Base-by-base conservation (phyloP, 805 yeast species). In the Candida andamanensis region DNA sequence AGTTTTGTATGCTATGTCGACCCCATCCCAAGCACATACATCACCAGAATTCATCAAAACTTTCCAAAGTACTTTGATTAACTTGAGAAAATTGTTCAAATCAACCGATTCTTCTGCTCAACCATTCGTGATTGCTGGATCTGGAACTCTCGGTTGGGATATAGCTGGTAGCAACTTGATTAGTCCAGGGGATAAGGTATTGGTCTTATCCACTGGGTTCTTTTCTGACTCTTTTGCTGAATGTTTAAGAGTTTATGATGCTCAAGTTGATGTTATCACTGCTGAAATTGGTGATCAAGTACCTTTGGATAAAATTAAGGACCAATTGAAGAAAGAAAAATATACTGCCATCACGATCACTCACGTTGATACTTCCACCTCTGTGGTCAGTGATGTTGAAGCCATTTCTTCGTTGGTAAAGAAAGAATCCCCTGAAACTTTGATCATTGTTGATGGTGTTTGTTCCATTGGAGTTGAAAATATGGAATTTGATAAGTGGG, bases 111-210 rank as follows among this genome's bases (percentile, higher is more conserved):
- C 74, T 10, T 33, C 36, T 8, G 74, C 92, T 22, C 95, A 85
- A 63, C 85, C 89, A 6, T 69, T 84, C 39, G 84, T 90, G 11
- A 53, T 90, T 36, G 72, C 92, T 3, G 97, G 97, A 26, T 81
- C 95, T 2, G 97, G 97, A 36, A 86, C 97, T 14, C 69, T 89
- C 25, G 97, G 97, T 22, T 89, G 96, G 95, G 97, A 89, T 51
- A 65, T 89, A 40, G 80, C 76, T 25, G 95, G 81, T 16, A 72
- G 95, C 20, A 89, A 90, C 60, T 67, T 87, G 44, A 50, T 85
- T 33, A 44, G 39, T 12, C 67, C 72, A 2, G 79, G 77, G 35
- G 95, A 87, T 37, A 71, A 76, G 28, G 90, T 77, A 5, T 72
- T 90, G 45, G 85, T 89, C 17, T 69, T 90, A 40, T 80, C 92